Conservation (phyloP, 2,329 filamentous ascomycete species). For the Graphiopsis chlorocephala region DNA sequence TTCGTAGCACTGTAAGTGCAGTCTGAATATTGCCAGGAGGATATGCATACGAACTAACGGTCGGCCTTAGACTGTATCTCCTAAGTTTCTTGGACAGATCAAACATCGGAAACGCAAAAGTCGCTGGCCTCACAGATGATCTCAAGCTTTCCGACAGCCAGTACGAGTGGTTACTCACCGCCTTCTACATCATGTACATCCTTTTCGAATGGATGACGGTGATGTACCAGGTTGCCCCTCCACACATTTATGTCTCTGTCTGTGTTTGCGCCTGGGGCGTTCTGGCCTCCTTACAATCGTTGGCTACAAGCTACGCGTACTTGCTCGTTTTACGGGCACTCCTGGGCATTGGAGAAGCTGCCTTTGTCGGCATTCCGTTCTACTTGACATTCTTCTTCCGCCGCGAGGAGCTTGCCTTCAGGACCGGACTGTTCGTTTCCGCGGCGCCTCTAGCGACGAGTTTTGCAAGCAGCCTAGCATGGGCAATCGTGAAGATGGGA, state of each 20-base stretch:
- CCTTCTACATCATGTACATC: slow-evolving; percentile 64
- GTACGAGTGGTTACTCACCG: slow-evolving; percentile 61
- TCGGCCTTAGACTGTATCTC: slow-evolving; percentile 60
- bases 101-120: slow-evolving; percentile 55
- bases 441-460: slow-evolving; percentile 62
- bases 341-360: slow-evolving; percentile 59
- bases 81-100: slow-evolving; percentile 78
- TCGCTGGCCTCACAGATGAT: slow-evolving; percentile 57
- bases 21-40: not conserved
- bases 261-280: slow-evolving; percentile 78
- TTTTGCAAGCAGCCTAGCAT: slow-evolving; percentile 76
- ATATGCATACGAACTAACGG: not conserved
- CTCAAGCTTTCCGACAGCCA: slow-evolving; percentile 54
- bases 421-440: slow-evolving; percentile 83
- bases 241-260: slow-evolving; percentile 59
- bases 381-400: slow-evolving; percentile 64
- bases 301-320: slow-evolving; percentile 48
- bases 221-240: slow-evolving; percentile 56
- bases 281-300: slow-evolving; percentile 67
- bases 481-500: slow-evolving; percentile 70
- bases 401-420: slow-evolving; percentile 72
- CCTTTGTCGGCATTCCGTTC: slow-evolving; percentile 64
- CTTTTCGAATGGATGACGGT: slow-evolving; percentile 64
- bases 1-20: slow-evolving; percentile 64
- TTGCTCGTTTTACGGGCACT: slow-evolving; percentile 60